These are phyloP conservation scores for Capsicum rhomboideum DNA, from an alignment of 257 asterid genomes.

Conservation along the genomic window DNA sequence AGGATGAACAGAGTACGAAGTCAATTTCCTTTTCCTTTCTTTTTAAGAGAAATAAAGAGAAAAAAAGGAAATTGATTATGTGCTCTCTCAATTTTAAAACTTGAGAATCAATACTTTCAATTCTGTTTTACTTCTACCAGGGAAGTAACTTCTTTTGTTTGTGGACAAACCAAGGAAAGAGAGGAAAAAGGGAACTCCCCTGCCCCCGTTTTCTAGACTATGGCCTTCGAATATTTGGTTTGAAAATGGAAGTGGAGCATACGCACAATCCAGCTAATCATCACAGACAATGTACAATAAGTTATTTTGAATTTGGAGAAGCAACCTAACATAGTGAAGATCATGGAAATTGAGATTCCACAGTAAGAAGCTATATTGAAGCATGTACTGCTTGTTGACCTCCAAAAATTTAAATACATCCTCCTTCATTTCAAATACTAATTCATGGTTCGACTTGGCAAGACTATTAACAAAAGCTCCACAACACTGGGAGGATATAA, in stretches of 20 bases:
- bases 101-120: neutral
- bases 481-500: neutral
- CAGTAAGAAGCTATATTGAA: neutral
- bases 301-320: neutral
- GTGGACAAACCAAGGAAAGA: neutral
- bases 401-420: neutral
- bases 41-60: neutral
- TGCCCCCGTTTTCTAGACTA: neutral
- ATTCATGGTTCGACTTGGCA: neutral
- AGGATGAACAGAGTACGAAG: neutral
- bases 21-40: neutral
- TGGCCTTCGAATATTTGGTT: neutral
- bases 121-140: neutral
- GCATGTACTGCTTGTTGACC: neutral
- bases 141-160: neutral
- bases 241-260: neutral
- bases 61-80: neutral
- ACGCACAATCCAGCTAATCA: neutral
- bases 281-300: neutral
- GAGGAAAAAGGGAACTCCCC: neutral
- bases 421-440: conserved; percentile 1
- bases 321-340: neutral
- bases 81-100: neutral
- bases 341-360: neutral
- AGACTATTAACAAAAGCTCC: neutral